Evolutionary conservation across 2,329 filamentous ascomycete genomes (phyloP).

Genomic region (Sclerotiophoma versabilis): DNA sequence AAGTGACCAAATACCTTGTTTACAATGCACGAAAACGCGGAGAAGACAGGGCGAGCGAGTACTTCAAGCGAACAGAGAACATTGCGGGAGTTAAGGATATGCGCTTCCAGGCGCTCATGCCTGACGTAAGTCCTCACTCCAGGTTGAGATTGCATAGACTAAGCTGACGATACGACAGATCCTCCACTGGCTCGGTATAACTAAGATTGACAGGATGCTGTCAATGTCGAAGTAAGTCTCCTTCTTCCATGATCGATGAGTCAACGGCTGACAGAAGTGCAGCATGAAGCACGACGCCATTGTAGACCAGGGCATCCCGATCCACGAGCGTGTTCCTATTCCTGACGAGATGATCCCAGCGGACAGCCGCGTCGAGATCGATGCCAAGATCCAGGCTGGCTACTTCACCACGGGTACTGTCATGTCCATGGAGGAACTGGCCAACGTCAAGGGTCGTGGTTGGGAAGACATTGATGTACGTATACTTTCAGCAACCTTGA

Average conservation of each 20-base stretch:
- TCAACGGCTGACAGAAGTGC: conserved; percentile 21
- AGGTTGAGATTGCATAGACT: not conserved
- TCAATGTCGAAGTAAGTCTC: conserved; percentile 89
- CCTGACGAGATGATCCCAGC: conserved; percentile 93
- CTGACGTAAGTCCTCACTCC: conserved; percentile 62
- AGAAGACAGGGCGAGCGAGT: conserved; percentile 81
- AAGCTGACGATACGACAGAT: conserved; percentile 57
- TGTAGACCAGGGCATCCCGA: conserved; percentile 84
- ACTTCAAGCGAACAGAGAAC: conserved; percentile 97
- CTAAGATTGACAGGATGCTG: conserved; percentile 97
- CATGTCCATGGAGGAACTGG: conserved; percentile 85
- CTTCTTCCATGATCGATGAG: not conserved
- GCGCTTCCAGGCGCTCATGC: conserved; percentile 98
- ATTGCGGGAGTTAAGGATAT: conserved; percentile 96
- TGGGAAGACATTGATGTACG: conserved; percentile 77
- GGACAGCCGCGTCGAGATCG: conserved; percentile 97
- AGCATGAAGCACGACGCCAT: conserved; percentile 93
- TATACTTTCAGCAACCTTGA: conserved; percentile 15
- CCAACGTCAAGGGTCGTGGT: conserved; percentile 84
- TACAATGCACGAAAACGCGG: conserved; percentile 81
- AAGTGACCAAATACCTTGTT: conserved; percentile 89
- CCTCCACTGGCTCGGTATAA: conserved; percentile 96
- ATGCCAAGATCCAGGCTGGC: conserved; percentile 95
- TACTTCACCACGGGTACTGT: conserved; percentile 88
- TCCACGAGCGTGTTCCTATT: conserved; percentile 87